Evolutionary conservation across 2,329 filamentous ascomycete genomes (phyloP).

Genomic region (Venturia oleaginea): DNA sequence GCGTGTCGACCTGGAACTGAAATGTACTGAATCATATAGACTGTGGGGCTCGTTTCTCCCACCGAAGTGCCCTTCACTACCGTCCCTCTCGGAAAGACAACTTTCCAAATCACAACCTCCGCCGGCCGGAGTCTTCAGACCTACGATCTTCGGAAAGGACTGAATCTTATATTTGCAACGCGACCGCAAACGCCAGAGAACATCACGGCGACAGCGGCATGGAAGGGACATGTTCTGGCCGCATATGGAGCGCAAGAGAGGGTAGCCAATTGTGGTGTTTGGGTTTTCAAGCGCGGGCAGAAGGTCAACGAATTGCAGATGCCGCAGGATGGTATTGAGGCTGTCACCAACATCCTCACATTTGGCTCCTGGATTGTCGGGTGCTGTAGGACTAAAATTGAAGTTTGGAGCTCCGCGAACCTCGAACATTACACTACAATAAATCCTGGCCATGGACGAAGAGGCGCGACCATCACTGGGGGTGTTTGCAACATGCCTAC

Average conservation of each 20-base stretch:
- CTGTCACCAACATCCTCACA: conserved; percentile 66
- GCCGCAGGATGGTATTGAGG: conserved; percentile 56
- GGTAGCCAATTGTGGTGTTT: conserved; percentile 58
- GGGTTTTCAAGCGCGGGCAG: conserved; percentile 88
- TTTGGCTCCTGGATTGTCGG: conserved; percentile 90
- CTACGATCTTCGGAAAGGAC: conserved; percentile 81
- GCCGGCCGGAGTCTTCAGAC: conserved; percentile 86
- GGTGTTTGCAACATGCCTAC: conserved; percentile 70
- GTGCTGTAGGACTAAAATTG: conserved; percentile 63
- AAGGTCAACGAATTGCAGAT: conserved; percentile 66
- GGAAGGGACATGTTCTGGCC: conserved; percentile 80
- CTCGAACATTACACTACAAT: conserved; percentile 88
- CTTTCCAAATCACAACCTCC: conserved; percentile 95
- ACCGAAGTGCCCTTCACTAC: conserved; percentile 85
- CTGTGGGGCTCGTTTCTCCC: conserved; percentile 85
- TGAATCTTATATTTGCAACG: conserved; percentile 90
- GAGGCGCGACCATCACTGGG: conserved; percentile 53
- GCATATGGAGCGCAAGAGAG: conserved; percentile 65
- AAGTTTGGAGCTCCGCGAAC: conserved; percentile 79
- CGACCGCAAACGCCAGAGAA: conserved; percentile 76
- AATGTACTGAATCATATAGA: conserved; percentile 43
- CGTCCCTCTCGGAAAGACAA: conserved; percentile 81
- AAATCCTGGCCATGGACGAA: conserved; percentile 48
- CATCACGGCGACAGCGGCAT: conserved; percentile 80
- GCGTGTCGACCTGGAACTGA: neutral